A percentile compares a stretch with the other conserved stretches of the same genome.
These are phyloP conservation scores for Pichia terricola DNA, from an alignment of 1,139 yeast species.

Conservation along the genomic window DNA sequence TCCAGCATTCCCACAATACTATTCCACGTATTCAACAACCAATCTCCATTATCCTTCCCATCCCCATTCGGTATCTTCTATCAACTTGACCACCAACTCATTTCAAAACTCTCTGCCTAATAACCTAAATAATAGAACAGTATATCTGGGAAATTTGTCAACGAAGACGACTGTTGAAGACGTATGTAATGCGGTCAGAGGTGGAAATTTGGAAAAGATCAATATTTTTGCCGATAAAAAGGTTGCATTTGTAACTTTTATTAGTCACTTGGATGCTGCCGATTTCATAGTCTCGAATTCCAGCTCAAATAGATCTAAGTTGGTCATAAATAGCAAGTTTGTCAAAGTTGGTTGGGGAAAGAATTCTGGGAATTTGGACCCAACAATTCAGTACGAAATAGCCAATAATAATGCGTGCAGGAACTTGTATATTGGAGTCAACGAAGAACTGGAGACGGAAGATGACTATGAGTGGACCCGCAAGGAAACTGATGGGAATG, in stretches of 20 bases:
- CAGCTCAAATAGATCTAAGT: slow-evolving; percentile 43
- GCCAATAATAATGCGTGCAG: slow-evolving; percentile 88
- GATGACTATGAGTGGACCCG: slow-evolving; percentile 3
- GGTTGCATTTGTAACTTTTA: slow-evolving; percentile 81
- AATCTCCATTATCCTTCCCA: too few relatives aligned
- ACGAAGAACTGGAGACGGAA: slow-evolving; percentile 29
- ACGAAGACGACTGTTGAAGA: slow-evolving; percentile 83
- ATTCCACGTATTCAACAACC: too few relatives aligned
- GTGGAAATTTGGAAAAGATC: slow-evolving; percentile 70
- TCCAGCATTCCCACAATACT: too few relatives aligned
- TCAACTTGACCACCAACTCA: too few relatives aligned
- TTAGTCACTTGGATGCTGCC: slow-evolving; percentile 88
- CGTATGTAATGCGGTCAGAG: slow-evolving; percentile 87
- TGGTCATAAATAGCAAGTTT: slow-evolving; percentile 70
- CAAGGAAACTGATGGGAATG: not conserved
- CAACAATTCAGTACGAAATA: slow-evolving; percentile 60
- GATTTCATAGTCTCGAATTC: slow-evolving; percentile 62
- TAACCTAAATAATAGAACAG: slow-evolving; percentile 84
- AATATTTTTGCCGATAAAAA: slow-evolving; percentile 39
- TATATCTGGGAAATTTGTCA: slow-evolving; percentile 80
- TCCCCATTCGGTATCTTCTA: too few relatives aligned
- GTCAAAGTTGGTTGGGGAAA: slow-evolving; percentile 96
- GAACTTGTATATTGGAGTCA: slow-evolving; percentile 79
- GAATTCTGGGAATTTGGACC: slow-evolving; percentile 84
- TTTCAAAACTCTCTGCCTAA: slow-evolving; percentile 21